phyloP scores from a whole-genome alignment of 75 land plant species.

The Adiantum capillusveneris region DNA sequence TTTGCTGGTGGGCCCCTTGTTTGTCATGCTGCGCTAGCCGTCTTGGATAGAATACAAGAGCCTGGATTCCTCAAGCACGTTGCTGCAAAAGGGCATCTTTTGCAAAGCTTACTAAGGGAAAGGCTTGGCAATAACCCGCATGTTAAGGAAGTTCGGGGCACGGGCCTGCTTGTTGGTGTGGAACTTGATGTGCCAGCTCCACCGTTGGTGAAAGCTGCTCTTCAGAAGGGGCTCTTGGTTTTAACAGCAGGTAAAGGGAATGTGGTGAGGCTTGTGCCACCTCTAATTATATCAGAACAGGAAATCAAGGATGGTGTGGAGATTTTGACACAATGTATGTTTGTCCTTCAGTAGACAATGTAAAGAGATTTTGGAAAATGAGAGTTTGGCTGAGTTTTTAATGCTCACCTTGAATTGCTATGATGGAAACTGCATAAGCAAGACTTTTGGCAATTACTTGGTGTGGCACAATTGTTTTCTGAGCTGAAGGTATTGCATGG shows the following conservation, averaged over 20 bases:
- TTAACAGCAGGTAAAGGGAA: constrained; percentile 82
- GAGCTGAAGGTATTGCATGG: too few relatives aligned
- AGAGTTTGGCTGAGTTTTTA: too few relatives aligned
- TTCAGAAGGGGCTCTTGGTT: constrained; percentile 53
- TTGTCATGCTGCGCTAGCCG: constrained; percentile 68
- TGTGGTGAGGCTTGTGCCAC: constrained; percentile 79
- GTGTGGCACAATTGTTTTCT: too few relatives aligned
- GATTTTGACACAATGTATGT: constrained; percentile 35
- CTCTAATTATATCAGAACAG: constrained; percentile 63
- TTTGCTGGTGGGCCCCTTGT: constrained; percentile 89
- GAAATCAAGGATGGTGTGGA: constrained; percentile 60
- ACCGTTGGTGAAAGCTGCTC: constrained; percentile 63
- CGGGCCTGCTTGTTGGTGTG: constrained; percentile 74
- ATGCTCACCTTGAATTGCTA: too few relatives aligned
- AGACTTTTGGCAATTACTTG: too few relatives aligned
- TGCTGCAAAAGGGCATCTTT: constrained; percentile 47
- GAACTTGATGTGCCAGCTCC: constrained; percentile 68
- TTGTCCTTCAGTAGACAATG: constrained; percentile 31
- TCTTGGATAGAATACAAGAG: constrained; percentile 58
- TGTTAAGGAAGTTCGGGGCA: constrained; percentile 80
- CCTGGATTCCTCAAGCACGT: constrained; percentile 67
- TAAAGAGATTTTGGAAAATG: too few relatives aligned
- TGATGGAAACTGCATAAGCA: too few relatives aligned
- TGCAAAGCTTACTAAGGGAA: constrained; percentile 34
- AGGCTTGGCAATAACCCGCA: constrained; percentile 46